These are phyloP conservation scores for Aspergillus thermomutatus DNA, from an alignment of 2,329 filamentous ascomycete species.

Conservation along the genomic window DNA sequence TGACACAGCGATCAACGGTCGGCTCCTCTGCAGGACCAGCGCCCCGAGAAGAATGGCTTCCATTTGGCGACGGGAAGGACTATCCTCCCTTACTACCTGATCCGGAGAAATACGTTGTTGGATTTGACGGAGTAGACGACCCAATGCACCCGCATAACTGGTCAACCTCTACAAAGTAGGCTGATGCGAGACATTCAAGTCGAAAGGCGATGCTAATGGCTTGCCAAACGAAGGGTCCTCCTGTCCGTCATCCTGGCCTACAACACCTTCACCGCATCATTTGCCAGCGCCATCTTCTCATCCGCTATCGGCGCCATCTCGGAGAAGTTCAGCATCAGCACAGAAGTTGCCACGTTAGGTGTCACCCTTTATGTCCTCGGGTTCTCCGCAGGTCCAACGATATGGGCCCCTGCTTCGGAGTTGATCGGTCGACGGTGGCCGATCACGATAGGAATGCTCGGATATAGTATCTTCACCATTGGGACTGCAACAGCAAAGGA, in stretches of 20 bases:
- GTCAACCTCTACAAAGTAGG: conserved; percentile 43
- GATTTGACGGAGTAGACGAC: conserved; percentile 51
- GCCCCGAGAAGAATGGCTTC: conserved; percentile 24
- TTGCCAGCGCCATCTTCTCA: conserved; percentile 63
- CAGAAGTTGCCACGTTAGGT: conserved; percentile 43
- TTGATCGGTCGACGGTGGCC: conserved; percentile 56
- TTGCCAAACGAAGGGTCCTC: conserved; percentile 1
- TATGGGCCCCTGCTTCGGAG: conserved; percentile 63
- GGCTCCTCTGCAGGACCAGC: conserved; percentile 16
- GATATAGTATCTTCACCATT: conserved; percentile 45
- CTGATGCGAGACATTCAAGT: neutral
- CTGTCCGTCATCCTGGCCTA: conserved; percentile 32
- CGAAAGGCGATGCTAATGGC: neutral
- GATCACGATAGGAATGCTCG: conserved; percentile 41
- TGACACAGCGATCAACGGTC: conserved; percentile 26
- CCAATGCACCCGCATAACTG: conserved; percentile 54
- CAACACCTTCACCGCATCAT: conserved; percentile 50
- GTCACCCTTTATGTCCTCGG: conserved; percentile 49
- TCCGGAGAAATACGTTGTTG: conserved; percentile 53
- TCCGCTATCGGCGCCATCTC: conserved; percentile 57
- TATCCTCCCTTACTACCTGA: conserved; percentile 45
- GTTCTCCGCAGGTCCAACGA: conserved; percentile 57
- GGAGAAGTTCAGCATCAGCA: conserved; percentile 43
- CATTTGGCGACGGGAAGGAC: conserved; percentile 23
- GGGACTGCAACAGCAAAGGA: conserved; percentile 42